Evolutionary conservation across 345 rosid genomes (phyloP).

Genomic region (Citrus glauca): DNA sequence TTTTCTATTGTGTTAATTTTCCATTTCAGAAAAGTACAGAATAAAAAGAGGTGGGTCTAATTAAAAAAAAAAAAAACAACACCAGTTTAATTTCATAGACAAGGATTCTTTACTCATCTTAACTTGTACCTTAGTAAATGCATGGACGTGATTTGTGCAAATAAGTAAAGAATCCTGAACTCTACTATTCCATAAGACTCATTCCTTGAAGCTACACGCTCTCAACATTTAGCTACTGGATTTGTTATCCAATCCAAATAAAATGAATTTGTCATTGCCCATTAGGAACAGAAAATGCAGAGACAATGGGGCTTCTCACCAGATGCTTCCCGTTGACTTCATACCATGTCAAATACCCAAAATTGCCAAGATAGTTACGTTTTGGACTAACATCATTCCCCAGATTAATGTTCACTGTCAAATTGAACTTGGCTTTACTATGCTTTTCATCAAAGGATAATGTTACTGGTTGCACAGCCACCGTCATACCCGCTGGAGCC

Average conservation of each 20-base stretch:
- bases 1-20: too few relatives aligned
- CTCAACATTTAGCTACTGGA: too few relatives aligned
- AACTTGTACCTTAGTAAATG: too few relatives aligned
- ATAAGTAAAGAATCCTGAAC: too few relatives aligned
- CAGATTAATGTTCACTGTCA: conserved; percentile 32
- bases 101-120: too few relatives aligned
- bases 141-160: too few relatives aligned
- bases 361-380: conserved; percentile 38
- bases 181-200: background rate
- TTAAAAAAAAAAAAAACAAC: too few relatives aligned
- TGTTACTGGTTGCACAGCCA: conserved; percentile 21
- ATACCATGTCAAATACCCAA: conserved; percentile 19
- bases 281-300: background rate
- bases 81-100: too few relatives aligned
- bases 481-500: conserved; percentile 35
- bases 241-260: too few relatives aligned
- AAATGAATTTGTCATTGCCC: background rate
- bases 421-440: conserved; percentile 30
- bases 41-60: too few relatives aligned
- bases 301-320: background rate
- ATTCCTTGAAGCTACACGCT: background rate
- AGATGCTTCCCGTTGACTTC: background rate
- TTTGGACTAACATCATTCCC: background rate
- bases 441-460: conserved; percentile 27
- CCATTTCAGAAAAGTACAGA: too few relatives aligned